Percentiles rank a stretch among this genome's conserved stretches.
These are phyloP conservation scores for Sphagnum contortum DNA, from an alignment of 225 moss, liverwort and hornwort genomes.

Conservation along the genomic window DNA sequence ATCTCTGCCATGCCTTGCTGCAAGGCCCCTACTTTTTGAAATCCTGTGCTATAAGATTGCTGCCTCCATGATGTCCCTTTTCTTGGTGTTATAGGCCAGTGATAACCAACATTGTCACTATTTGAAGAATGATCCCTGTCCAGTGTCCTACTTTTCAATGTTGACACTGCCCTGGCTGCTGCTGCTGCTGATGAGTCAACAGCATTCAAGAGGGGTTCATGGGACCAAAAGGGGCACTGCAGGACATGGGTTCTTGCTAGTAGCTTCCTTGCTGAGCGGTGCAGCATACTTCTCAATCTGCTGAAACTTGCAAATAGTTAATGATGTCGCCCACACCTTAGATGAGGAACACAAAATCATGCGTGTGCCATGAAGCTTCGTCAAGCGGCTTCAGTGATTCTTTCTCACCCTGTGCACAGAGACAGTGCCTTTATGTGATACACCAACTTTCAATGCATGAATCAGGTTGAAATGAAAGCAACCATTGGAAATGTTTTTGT, in stretches of 20 bases:
- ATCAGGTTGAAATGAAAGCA: too few relatives aligned
- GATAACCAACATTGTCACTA: conserved; percentile 13
- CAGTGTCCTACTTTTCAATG: background rate
- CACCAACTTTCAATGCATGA: too few relatives aligned
- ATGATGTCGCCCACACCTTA: too few relatives aligned
- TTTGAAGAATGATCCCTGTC: conserved; percentile 5
- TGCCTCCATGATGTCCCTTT: conserved; percentile 9
- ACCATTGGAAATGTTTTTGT: too few relatives aligned
- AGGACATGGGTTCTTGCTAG: conserved; percentile 8
- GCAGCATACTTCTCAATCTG: conserved; percentile 24
- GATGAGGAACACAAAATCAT: too few relatives aligned
- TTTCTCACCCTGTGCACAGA: too few relatives aligned
- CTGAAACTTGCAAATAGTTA: too few relatives aligned
- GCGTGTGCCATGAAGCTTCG: too few relatives aligned
- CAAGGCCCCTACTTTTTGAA: conserved; percentile 27
- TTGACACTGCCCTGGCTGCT: conserved; percentile 7
- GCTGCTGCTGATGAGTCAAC: conserved; percentile 2
- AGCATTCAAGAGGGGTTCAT: background rate
- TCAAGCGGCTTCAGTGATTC: too few relatives aligned
- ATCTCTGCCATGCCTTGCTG: conserved; percentile 48
- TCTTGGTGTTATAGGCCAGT: conserved; percentile 3
- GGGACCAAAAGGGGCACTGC: conserved; percentile 13
- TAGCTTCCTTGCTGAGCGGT: conserved; percentile 16
- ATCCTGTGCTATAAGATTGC: conserved; percentile 23
- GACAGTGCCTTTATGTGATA: too few relatives aligned